Evolutionary conservation across 257 asterid species (phyloP), one percentile per base, ranked within the genome.

Genomic region (Dorcoceras hygrometricum): DNA sequence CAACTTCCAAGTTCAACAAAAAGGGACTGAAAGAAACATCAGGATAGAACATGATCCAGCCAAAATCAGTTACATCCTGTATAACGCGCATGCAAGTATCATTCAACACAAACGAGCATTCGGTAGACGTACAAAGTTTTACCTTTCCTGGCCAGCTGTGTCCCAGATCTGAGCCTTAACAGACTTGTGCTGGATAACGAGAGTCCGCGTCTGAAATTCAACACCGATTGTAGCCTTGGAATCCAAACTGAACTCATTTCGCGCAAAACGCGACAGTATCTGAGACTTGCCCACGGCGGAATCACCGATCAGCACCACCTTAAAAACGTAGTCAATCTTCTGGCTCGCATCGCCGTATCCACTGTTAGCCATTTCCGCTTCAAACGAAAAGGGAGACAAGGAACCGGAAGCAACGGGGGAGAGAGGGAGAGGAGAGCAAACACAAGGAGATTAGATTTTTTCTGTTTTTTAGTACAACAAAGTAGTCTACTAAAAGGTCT

Each of bases 121-220:
- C 31, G 51, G n/a, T 39, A 65, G 22, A 51, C 8, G 28, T 6
- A 48, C 29, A 62, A 18, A 24, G 14, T 48, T n/a, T 6, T 72
- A 82, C 87, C 87, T 51, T 65, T 82, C 87, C 68, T 82, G 87
- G 27, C 87, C 87, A 61, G 87, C 87, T 26, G 87, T 82, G 57
- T 82, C 87, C 87, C 87, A 82, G 85, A 82, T 79, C 85, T 82
- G 87, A 68, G 87, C 85, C 67, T 82, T 82, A 43, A 79, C 81
- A 59, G 87, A 82, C 78, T 82, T 82, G 56, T 67, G 87, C 25
- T 82, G 76, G 71, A 82, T 77, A 19, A 79, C 74, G 58, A 82
- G 82, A 7, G 87, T 82, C 26, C 87, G 76, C 0, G 87, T 82
- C 56, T 82, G 87, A 25, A 82, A 82, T 67, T 82, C 87, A 53